These are phyloP conservation scores for Biscogniauxia marginata DNA, from an alignment of 2,329 filamentous ascomycete genomes.

Conservation along the genomic window DNA sequence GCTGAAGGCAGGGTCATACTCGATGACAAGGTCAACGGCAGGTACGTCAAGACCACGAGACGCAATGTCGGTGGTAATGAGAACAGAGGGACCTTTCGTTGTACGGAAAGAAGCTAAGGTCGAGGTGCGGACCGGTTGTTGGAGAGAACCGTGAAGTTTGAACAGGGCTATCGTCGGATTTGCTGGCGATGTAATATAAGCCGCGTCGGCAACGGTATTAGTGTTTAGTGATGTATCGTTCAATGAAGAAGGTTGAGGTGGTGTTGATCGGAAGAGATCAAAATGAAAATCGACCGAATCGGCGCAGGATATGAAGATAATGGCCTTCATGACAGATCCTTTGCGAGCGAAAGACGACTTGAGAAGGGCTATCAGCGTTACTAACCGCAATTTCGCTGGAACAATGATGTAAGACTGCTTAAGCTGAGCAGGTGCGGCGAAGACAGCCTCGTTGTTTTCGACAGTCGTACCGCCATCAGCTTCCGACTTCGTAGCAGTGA, in stretches of 20 bases:
- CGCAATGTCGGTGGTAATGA: constrained; percentile 93
- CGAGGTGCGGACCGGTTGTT: constrained; percentile 81
- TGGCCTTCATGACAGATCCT: constrained; percentile 93
- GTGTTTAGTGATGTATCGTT: constrained; percentile 39
- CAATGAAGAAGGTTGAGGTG: constrained; percentile 19
- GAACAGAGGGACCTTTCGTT: constrained; percentile 71
- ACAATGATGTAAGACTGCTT: constrained; percentile 89
- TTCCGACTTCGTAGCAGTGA: constrained; percentile 63
- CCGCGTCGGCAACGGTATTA: constrained; percentile 66
- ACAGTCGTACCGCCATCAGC: constrained; percentile 45
- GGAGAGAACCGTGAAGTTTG: constrained; percentile 87
- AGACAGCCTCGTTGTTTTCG: constrained; percentile 55
- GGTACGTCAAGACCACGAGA: constrained; percentile 94
- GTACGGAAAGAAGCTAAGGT: constrained; percentile 79
- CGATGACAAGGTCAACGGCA: constrained; percentile 90
- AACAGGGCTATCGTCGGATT: constrained; percentile 75
- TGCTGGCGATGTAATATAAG: constrained; percentile 70
- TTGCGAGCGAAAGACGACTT: constrained; percentile 85
- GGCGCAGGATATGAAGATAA: constrained; percentile 94
- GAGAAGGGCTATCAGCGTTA: constrained; percentile 80
- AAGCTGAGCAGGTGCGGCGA: constrained; percentile 84
- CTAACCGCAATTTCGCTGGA: constrained; percentile 85
- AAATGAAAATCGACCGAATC: constrained; percentile 98
- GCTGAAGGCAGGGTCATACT: constrained; percentile 94
- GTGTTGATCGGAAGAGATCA: constrained; percentile 63